Percentiles rank a stretch among this genome's conserved stretches.
Evolutionary conservation across 805 yeast genomes (phyloP).

Genomic region (Zygosaccharomyces lentus): DNA sequence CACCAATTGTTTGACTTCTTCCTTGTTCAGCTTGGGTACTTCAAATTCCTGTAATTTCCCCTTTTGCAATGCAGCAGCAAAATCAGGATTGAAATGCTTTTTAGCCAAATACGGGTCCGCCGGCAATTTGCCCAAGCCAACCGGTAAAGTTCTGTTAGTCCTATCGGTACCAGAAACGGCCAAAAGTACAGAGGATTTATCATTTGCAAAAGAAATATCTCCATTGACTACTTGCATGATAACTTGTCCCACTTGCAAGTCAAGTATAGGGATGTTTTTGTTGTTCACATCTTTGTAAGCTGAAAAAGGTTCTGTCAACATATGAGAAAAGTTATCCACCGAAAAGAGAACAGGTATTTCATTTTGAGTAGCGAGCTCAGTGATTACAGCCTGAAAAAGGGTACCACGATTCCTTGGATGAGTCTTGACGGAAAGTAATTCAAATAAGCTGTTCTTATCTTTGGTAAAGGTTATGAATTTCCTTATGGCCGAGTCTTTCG

Average conservation of each 20-base stretch:
- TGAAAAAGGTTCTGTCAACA: conserved; percentile 52
- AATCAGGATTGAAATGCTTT: conserved; percentile 48
- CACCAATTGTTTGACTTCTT: conserved; percentile 43
- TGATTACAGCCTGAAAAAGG: conserved; percentile 51
- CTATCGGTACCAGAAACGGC: conserved; percentile 57
- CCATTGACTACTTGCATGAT: conserved; percentile 56
- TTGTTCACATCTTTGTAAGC: conserved; percentile 56
- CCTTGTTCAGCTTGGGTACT: conserved; percentile 42
- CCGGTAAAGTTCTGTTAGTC: conserved; percentile 52
- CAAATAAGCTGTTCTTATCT: conserved; percentile 38
- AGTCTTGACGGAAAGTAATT: conserved; percentile 38
- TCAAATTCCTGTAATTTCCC: conserved; percentile 38
- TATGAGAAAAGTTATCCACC: conserved; percentile 68
- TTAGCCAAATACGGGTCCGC: conserved; percentile 54
- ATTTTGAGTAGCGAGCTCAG: conserved; percentile 51
- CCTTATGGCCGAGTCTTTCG: conserved; percentile 30
- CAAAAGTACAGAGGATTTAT: conserved; percentile 59
- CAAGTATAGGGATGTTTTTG: conserved; percentile 51
- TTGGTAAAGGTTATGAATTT: conserved; percentile 29
- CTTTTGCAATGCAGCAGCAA: conserved; percentile 46
- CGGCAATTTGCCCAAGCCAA: conserved; percentile 50
- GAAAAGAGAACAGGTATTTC: conserved; percentile 58
- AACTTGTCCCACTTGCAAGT: conserved; percentile 60
- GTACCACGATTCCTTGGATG: conserved; percentile 38
- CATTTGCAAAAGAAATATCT: conserved; percentile 39